Conservation (phyloP, 106 monocot genomes). For the Hemerocallis citrina region DNA sequence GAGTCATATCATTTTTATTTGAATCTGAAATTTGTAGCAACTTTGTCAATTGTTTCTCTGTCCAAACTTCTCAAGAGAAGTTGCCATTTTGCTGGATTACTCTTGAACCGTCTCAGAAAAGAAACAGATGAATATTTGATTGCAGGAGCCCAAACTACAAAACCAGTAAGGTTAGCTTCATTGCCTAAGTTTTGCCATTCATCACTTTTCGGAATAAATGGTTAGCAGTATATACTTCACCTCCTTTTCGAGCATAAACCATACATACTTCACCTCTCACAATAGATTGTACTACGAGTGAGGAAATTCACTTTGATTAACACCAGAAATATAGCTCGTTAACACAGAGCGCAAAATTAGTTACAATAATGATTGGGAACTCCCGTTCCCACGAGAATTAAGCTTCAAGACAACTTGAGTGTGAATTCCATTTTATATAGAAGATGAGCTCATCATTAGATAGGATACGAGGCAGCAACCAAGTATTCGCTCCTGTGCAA, state of each 20-base stretch:
- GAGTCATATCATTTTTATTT: too few species aligned
- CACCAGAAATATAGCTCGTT: background rate
- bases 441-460: conserved; percentile 14
- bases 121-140: too few species aligned
- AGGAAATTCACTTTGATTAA: background rate
- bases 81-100: too few species aligned
- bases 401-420: background rate
- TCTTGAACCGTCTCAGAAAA: too few species aligned
- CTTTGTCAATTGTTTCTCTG: too few species aligned
- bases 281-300: background rate
- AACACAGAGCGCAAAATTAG: background rate
- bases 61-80: too few species aligned
- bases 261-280: too few species aligned
- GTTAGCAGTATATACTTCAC: background rate
- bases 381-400: background rate
- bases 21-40: too few species aligned
- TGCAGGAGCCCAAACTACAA: too few species aligned
- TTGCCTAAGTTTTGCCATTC: background rate
- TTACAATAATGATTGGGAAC: background rate
- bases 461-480: conserved; percentile 16
- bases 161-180: background rate
- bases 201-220: background rate
- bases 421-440: background rate
- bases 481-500: conserved; percentile 14
- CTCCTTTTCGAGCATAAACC: too few species aligned